Evolutionary conservation across 768 basidiomycete species (phyloP).

Genomic region (Lactifluus piperatus): DNA sequence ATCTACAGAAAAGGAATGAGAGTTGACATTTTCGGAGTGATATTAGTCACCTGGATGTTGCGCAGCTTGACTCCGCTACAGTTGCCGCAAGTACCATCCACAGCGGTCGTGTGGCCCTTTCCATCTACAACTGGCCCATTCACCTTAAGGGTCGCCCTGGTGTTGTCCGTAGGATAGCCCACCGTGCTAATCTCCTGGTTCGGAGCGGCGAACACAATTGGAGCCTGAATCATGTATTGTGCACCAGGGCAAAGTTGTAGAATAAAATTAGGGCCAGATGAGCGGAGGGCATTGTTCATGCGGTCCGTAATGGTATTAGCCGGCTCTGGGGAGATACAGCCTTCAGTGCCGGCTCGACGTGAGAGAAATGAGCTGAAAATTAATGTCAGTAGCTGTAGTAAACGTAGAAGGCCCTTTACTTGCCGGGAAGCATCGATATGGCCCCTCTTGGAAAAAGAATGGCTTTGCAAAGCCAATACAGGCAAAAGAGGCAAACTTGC

Average conservation of each 20-base stretch:
- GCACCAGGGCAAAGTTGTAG: slow-evolving; percentile 57
- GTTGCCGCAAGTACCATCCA: slow-evolving; percentile 53
- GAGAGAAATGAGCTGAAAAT: background rate
- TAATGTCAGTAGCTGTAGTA: background rate
- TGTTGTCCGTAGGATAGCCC: slow-evolving; percentile 61
- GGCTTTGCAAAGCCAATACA: background rate
- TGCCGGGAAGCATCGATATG: background rate
- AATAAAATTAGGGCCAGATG: slow-evolving; percentile 56
- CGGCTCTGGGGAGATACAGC: slow-evolving; percentile 42
- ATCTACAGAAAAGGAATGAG: slow-evolving; percentile 42
- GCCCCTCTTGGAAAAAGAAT: too few species aligned
- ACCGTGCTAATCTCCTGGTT: slow-evolving; percentile 77
- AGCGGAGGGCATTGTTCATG: slow-evolving; percentile 53
- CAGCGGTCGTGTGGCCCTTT: slow-evolving; percentile 61
- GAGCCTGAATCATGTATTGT: slow-evolving; percentile 55
- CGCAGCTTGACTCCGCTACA: slow-evolving; percentile 56
- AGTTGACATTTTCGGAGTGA: background rate
- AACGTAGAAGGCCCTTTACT: background rate
- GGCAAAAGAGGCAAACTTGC: background rate
- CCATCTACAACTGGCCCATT: slow-evolving; percentile 54
- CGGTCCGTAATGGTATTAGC: slow-evolving; percentile 53
- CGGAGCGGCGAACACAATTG: slow-evolving; percentile 55
- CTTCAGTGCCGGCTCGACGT: background rate
- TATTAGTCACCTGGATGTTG: slow-evolving; percentile 55
- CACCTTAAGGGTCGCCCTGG: slow-evolving; percentile 63